A percentile compares a stretch with the other conserved stretches of the same genome.
phyloP scores from a whole-genome alignment of 371 early-diverging fungal species.

The Chytridium lagenaria region DNA sequence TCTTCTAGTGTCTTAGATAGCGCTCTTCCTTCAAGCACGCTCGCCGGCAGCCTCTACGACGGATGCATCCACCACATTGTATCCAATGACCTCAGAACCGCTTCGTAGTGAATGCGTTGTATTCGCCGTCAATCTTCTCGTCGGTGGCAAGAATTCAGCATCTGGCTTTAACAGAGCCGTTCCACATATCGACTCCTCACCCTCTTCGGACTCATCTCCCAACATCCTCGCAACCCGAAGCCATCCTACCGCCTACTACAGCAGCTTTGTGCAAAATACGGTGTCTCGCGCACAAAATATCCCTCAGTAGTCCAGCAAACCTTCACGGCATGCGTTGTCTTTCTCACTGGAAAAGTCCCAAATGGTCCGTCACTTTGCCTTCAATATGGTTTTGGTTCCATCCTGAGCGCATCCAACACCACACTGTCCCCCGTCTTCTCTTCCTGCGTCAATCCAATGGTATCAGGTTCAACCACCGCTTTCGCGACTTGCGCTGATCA shows the following conservation, averaged over 20 bases:
- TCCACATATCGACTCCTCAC: too few relatives aligned
- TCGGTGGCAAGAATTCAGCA: not conserved
- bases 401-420: not conserved
- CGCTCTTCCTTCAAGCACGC: not conserved
- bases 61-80: constrained; percentile 33
- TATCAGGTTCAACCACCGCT: not conserved
- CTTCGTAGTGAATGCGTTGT: constrained; percentile 20
- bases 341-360: constrained; percentile 5
- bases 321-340: constrained; percentile 16
- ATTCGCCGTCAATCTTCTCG: constrained; percentile 16
- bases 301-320: not conserved
- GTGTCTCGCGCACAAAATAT: too few relatives aligned
- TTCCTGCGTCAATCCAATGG: not conserved
- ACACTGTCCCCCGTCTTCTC: not conserved
- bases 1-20: constrained; percentile 1
- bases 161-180: not conserved
- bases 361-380: constrained; percentile 22
- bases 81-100: constrained; percentile 10
- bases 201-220: too few relatives aligned
- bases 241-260: too few relatives aligned
- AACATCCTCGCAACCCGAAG: too few relatives aligned
- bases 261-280: too few relatives aligned
- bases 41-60: constrained; percentile 18
- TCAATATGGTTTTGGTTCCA: not conserved
- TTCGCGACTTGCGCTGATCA: constrained; percentile 5